A percentile compares a stretch with the other conserved stretches of the same genome.
Evolutionary conservation across 257 asterid genomes (phyloP).

Genomic region (Gentiana straminea): DNA sequence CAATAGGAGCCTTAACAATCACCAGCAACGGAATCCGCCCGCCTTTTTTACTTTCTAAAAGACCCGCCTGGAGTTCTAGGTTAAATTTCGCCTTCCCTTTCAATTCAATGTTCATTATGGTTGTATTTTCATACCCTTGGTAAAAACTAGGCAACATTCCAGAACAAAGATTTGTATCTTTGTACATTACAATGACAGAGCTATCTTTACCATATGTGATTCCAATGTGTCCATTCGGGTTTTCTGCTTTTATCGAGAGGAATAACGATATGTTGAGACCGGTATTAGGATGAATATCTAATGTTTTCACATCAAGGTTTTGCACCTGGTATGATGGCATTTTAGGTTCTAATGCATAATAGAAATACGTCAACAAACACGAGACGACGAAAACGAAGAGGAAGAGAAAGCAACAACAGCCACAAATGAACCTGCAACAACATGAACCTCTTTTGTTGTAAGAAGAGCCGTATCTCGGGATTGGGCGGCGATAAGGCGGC

Average conservation of each 20-base stretch:
- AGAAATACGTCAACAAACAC: conserved; percentile 9
- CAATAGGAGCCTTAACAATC: conserved; percentile 27
- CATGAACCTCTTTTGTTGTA: conserved; percentile 1
- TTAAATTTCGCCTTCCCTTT: conserved; percentile 31
- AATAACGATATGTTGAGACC: conserved; percentile 25
- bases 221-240: conserved; percentile 33
- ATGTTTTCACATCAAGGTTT: conserved; percentile 24
- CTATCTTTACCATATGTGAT: conserved; percentile 29
- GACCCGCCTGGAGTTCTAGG: conserved; percentile 19
- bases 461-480: conserved; percentile 26
- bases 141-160: conserved; percentile 40
- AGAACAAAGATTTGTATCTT: conserved; percentile 18
- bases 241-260: conserved; percentile 27
- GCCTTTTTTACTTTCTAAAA: conserved; percentile 9
- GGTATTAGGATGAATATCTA: conserved; percentile 26
- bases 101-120: conserved; percentile 23
- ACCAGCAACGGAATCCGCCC: conserved; percentile 38
- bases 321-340: conserved; percentile 29
- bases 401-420: conserved; percentile 33
- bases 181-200: conserved; percentile 18
- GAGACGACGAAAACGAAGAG: conserved; percentile 18
- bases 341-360: conserved; percentile 20
- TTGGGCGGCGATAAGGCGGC: conserved; percentile 15
- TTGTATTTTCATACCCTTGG: conserved; percentile 31
- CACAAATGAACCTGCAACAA: conserved; percentile 31